Base-by-base conservation (phyloP, 306 rosid species). In the Clitoria ternatea region DNA sequence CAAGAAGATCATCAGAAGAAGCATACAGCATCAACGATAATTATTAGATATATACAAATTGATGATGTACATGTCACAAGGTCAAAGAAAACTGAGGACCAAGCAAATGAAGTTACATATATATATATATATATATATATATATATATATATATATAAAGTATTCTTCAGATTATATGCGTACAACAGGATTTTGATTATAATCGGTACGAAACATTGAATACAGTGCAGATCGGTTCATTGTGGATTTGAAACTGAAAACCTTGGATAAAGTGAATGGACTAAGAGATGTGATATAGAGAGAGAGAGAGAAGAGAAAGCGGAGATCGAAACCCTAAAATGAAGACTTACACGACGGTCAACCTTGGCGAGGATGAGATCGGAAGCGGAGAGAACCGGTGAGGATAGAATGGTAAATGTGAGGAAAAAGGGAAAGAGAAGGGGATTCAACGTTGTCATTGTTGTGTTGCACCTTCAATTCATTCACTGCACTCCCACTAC, bases 301-400 rank as follows among this genome's bases (percentile, higher is more conserved):
- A 22, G 72, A n/a, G 47, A 24, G 22, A n/a, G 56, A 54, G n/a
- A 66, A 52, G 35, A 11, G 19, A 0, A 6, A 13, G 4, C 7
- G 5, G 39, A 44, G 61, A 64, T 45, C 69, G 33, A 76, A 77
- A 81, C 77, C 85, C 85, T 77, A 67, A 45, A 14, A 59, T 3
- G 78, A 52, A 37, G 78, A 82, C 89, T 84, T 89, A 95, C 97
- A 2, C 99, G 97, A 45, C 99, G 95, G 82, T 91, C 97, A 73
- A 95, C 97, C 82, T 79, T 95, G 81, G 91, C 36, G 78, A 95
- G 85, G 81, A 91, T 79, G 45, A 95, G 96, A 91, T 95, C 96
- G 65, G 97, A 93, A 30, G 82, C 86, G 69, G 97, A 95, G 53
- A 87, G 42, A 6, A 67, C 97, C 4, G 90, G 83, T 3, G 83